Base-by-base conservation (phyloP, 2,329 filamentous ascomycete genomes). In the Cordyceps javanica region DNA sequence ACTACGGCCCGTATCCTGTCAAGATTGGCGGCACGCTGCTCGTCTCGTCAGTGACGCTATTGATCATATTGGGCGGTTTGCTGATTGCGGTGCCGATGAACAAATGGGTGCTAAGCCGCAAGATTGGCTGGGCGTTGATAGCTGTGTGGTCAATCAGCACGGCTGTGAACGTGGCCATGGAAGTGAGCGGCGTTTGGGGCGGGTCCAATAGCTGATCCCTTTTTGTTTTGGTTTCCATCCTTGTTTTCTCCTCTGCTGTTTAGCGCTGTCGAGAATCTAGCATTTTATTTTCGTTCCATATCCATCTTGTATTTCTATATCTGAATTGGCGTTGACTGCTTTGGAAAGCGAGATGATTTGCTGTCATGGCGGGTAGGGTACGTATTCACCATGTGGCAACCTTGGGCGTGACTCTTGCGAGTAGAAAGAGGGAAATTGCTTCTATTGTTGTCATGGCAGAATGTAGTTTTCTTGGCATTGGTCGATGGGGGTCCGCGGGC, bases 21-120 rank as follows among this genome's bases (percentile, higher is more conserved):
- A 82, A 90, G 62, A 88, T 99, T 57, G 90, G 87, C 59, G 89
- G 88, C 26, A 95, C 92, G 3, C 75, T 99, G 61, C 79, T 97
- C 65, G 86, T 99, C 39, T 93, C 88, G 54, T 89, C 90, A 1
- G 80, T 89, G n/a, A 93, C 90, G 2, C 76, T 99, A 62, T 75
- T 99, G 23, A 68, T 91, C 28, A 97, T 91, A 1, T 77, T 99
- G 19, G 73, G 92, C 4, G 85, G 87, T 3, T 73, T 99, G 62
- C 76, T 99, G 60, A 79, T 96, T 28, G 79, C 86, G 1, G 90
- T 99, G 55, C 94, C 94, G 5, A 68, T 88, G 75, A 96, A 94
- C 72, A 84, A 85, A 62, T 97, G 92, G 92, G 77, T 88, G 41
- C 87, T 97, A 82, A 91, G 85, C 68, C 82, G 86, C 55, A 86